Evolutionary conservation across 495 filamentous ascomycete species (phyloP).

Genomic region (Penicillium tannophilum): DNA sequence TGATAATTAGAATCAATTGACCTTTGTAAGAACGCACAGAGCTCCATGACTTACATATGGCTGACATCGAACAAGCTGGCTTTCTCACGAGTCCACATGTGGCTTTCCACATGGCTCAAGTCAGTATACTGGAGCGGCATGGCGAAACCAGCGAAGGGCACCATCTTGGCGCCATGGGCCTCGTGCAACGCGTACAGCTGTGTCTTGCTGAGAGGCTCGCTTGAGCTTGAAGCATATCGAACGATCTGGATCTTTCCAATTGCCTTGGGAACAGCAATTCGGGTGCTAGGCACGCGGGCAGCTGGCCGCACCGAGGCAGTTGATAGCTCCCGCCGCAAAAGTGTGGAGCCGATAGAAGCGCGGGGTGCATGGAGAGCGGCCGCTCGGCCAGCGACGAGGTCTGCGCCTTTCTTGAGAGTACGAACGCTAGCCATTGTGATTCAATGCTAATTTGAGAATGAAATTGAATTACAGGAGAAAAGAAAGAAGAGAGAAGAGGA

Average conservation of each 20-base stretch:
- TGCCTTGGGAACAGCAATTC: conserved; percentile 20
- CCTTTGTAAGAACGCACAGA: not conserved
- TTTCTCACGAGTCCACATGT: conserved; percentile 83
- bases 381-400: conserved; percentile 37
- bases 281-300: conserved; percentile 22
- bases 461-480: conserved; percentile 24
- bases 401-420: conserved; percentile 34
- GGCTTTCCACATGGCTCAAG: conserved; percentile 73
- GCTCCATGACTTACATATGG: conserved; percentile 49
- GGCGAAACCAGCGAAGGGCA: conserved; percentile 89
- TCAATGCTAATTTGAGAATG: conserved; percentile 22
- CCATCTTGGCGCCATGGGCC: conserved; percentile 83
- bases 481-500: conserved; percentile 20
- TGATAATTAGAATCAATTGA: conserved; percentile 11
- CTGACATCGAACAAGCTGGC: conserved; percentile 86
- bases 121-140: conserved; percentile 92
- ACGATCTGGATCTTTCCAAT: conserved; percentile 32
- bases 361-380: conserved; percentile 30
- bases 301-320: conserved; percentile 34
- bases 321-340: conserved; percentile 39
- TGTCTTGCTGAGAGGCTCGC: conserved; percentile 63
- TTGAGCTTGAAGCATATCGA: conserved; percentile 62
- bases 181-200: conserved; percentile 84
- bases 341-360: conserved; percentile 42
- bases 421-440: conserved; percentile 40